phyloP scores from a whole-genome alignment of 169 alveolate genomes.

The Cryptosporidium baileyi region DNA sequence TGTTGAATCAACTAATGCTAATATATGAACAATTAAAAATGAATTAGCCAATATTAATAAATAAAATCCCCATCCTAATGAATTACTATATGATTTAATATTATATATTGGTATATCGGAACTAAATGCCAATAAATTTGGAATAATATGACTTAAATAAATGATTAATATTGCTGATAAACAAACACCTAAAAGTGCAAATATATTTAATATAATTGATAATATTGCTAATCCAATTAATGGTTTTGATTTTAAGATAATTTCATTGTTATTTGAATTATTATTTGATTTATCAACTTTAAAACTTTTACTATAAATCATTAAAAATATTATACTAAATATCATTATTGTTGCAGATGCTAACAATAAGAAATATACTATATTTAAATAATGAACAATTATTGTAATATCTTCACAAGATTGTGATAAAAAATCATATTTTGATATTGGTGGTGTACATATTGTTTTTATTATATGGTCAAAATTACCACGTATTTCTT shows the following conservation, averaged over 20 bases:
- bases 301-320: constrained; percentile 37
- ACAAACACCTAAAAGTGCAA: constrained; percentile 24
- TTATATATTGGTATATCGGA: constrained; percentile 34
- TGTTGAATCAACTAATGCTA: constrained; percentile 25
- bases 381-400: neutral
- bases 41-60: constrained; percentile 1
- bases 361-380: neutral
- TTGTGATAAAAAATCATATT: constrained; percentile 7
- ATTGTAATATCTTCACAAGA: constrained; percentile 10
- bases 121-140: neutral
- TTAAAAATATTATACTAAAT: constrained; percentile 5
- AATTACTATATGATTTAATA: neutral
- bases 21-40: constrained; percentile 2
- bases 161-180: constrained; percentile 7
- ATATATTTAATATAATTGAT: constrained; percentile 5
- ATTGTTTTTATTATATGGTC: constrained; percentile 1
- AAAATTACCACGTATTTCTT: constrained; percentile 18
- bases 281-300: neutral
- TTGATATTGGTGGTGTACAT: constrained; percentile 23
- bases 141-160: constrained; percentile 17
- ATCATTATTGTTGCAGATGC: constrained; percentile 7
- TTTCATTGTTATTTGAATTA: neutral
- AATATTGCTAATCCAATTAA: constrained; percentile 12
- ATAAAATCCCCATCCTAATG: constrained; percentile 63
- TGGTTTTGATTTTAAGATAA: constrained; percentile 17